Conservation (phyloP, 2,329 filamentous ascomycete genomes). For the Ophiognomonia clavigignenti-juglandacearum region DNA sequence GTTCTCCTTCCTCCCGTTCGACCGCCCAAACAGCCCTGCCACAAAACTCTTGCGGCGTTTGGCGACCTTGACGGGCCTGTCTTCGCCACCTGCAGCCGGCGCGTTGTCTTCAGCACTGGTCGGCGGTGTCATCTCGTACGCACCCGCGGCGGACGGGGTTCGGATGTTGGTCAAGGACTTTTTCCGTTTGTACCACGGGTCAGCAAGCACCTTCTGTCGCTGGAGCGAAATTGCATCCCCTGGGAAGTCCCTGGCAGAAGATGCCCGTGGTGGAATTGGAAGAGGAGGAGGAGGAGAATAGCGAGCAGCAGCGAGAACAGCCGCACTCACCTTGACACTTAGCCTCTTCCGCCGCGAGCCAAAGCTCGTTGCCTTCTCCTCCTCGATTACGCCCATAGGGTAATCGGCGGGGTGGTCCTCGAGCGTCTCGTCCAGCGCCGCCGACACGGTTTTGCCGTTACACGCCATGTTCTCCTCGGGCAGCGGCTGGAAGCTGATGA, state of each 20-base stretch:
- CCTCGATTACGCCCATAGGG: constrained; percentile 23
- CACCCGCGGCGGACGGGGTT: constrained; percentile 18
- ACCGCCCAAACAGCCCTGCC: constrained; percentile 35
- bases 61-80: constrained; percentile 23
- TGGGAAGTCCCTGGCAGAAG: too few relatives aligned
- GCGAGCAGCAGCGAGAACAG: neutral
- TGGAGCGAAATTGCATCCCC: too few relatives aligned
- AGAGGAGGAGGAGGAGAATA: too few relatives aligned
- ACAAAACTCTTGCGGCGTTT: constrained; percentile 43
- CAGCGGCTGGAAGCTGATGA: constrained; percentile 67
- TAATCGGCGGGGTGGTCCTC: constrained; percentile 20
- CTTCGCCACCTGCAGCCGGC: constrained; percentile 3
- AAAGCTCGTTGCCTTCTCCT: constrained; percentile 4
- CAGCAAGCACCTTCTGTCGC: too few relatives aligned
- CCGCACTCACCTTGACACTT: constrained; percentile 29
- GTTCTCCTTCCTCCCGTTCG: constrained; percentile 18
- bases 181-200: neutral
- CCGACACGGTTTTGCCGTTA: constrained; percentile 64
- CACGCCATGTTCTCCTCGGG: constrained; percentile 68
- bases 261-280: too few relatives aligned
- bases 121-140: constrained; percentile 15
- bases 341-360: constrained; percentile 25
- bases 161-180: constrained; percentile 28
- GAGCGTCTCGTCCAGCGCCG: constrained; percentile 58
- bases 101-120: constrained; percentile 14